Base-by-base conservation (phyloP, 2,329 filamentous ascomycete species). In the Penicillium sp. region DNA sequence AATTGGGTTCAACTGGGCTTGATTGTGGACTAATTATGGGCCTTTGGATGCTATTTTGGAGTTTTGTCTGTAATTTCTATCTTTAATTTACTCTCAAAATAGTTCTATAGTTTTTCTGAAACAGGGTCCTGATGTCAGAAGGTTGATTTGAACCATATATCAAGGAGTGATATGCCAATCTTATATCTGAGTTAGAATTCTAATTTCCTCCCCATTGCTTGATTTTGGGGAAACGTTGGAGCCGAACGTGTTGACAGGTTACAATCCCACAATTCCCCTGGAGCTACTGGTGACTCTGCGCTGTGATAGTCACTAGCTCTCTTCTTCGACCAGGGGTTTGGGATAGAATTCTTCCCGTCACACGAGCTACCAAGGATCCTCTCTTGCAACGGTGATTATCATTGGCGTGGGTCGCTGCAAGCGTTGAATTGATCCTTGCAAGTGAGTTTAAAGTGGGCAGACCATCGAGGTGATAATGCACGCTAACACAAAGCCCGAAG, bases 21-120 rank as follows among this genome's bases (percentile, higher is more conserved):
- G 51, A 60, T 56, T 53, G 45, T 45, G 46, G 48, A 56, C 56
- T 66, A 66, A 65, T 64, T 64, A 59, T 59, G 59, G 59, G 49
- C 21, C 21, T 61, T 66, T 57, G 33, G 14, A 19, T 47, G 33
- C 31, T 56, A 64, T 63, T 66, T 65, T 64, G 58, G 61, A 66
- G 61, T 63, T 55, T 53, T 16, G 37, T 49, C 52, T 53, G 60
- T 61, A 62, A 52, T 48, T 61, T 61, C 62, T 64, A 64, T 64
- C 58, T 64, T 64, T 61, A 53, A 19, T 41, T 41, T 41, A 22
- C 35, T 39, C 60, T 58, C 55, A 58, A 59, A 59, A 61, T 61
- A 63, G 57, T 57, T 50, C 48, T n/a, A 22, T 27, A 7, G n/a
- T n/a, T 14, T 27, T 52, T 52, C 39, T 63, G 62, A 64, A 62